Base-by-base conservation (phyloP, 768 basidiomycete genomes). In the Kwoniella dejecticola region DNA sequence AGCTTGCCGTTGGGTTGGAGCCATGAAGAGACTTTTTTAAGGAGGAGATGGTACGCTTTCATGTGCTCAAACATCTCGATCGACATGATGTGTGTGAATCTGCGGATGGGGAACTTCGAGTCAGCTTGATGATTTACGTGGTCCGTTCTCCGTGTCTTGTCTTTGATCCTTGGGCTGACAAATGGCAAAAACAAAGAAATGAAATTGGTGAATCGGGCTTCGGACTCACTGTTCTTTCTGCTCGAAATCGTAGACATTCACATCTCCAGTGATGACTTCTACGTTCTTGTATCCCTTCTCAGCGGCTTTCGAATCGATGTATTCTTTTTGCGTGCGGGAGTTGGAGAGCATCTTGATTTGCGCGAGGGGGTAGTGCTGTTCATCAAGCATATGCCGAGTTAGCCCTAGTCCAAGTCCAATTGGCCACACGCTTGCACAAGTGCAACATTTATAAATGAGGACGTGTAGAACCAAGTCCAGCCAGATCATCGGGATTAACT, bases 51-150 rank as follows among this genome's bases (percentile, higher is more conserved):
- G 77, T 88, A 88, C 70, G 87, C 87, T 78, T 88, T 88, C 86
- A 88, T 87, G 73, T 88, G 87, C 69, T 88, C 87, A 66, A 88
- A 87, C 71, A 85, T 87, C 77, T 88, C 88, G 52, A 89, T 87
- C 2, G 85, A 86, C 13, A 89, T 70, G 53, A 88, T 85, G 58
- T 87, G 82, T 69, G 88, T 87, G 75, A 89, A 89, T 57, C 86
- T 88, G 53, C 7, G 15, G 29, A n/a, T n/a, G n/a, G n/a, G 19
- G 10, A 1, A 48, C n/a, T n/a, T n/a, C n/a, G n/a, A n/a, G n/a
- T n/a, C n/a, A n/a, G n/a, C n/a, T n/a, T n/a, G n/a, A n/a, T n/a
- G n/a, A n/a, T n/a, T n/a, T n/a, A n/a, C n/a, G n/a, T n/a, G 52
- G 23, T 53, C 21, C 8, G 26, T 19, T 50, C 24, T 17, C 11